Conservation (phyloP, 441 rosid genomes). For the Arabidopsis lyrata region DNA sequence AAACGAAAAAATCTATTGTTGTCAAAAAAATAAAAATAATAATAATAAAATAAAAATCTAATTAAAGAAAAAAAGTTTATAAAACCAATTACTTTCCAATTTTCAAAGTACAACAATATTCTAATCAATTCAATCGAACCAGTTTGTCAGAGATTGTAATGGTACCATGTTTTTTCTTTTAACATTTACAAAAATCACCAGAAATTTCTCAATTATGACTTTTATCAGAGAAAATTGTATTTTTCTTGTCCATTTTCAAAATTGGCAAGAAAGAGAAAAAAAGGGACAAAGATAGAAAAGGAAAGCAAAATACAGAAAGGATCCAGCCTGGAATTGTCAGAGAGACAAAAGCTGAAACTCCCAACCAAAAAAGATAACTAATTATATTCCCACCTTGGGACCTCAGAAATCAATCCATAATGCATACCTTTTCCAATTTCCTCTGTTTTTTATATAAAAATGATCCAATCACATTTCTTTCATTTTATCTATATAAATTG, state of each 20-base stretch:
- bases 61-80: not conserved
- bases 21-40: no score
- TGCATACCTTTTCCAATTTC: not conserved
- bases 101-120: not conserved
- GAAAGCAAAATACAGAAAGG: constrained; percentile 42
- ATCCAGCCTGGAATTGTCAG: constrained; percentile 44
- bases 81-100: not conserved
- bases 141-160: constrained; percentile 7
- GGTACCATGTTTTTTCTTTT: constrained; percentile 28
- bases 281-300: constrained; percentile 18
- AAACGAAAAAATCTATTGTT: no score
- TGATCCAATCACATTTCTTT: not conserved
- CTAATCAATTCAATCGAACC: not conserved
- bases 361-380: constrained; percentile 36
- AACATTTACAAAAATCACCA: constrained; percentile 33
- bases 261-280: not conserved
- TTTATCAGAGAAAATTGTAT: not conserved
- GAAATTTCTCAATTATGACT: constrained; percentile 10
- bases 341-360: constrained; percentile 44
- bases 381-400: constrained; percentile 26
- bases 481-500: not conserved
- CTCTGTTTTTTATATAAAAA: not conserved
- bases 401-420: constrained; percentile 25
- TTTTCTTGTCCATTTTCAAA: constrained; percentile 28
- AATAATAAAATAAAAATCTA: no score